phyloP scores from a whole-genome alignment of 495 filamentous ascomycete species.

The Oidiodendron maius region DNA sequence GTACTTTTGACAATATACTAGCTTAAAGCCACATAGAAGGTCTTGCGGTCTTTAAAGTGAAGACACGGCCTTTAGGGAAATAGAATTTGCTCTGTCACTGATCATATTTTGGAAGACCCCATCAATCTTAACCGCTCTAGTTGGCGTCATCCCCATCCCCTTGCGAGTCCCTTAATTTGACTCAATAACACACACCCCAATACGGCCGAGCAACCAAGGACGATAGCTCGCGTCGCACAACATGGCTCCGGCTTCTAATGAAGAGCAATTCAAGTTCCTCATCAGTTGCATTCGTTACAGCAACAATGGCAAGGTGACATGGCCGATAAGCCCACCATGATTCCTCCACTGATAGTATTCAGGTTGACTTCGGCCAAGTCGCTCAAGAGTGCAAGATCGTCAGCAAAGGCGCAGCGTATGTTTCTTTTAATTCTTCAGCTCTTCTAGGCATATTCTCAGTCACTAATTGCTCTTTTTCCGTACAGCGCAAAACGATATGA shows the following conservation, averaged over 20 bases:
- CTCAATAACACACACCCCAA: neutral
- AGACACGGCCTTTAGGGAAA: neutral
- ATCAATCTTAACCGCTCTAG: neutral
- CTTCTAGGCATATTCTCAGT: neutral
- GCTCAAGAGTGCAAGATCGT: constrained; percentile 58
- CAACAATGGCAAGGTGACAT: constrained; percentile 48
- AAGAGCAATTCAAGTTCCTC: constrained; percentile 57
- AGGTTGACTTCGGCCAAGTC: constrained; percentile 59
- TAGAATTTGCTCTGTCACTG: constrained; percentile 3
- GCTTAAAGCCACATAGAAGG: constrained; percentile 2
- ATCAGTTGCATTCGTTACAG: constrained; percentile 57
- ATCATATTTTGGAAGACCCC: neutral
- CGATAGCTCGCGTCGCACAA: neutral
- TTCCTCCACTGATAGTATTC: neutral
- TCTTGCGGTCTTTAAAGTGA: constrained; percentile 1
- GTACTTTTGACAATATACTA: neutral
- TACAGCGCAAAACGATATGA: constrained; percentile 59
- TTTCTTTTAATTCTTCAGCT: constrained; percentile 9
- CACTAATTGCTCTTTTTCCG: too few species aligned
- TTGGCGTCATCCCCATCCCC: neutral
- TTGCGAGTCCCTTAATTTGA: neutral
- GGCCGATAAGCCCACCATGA: neutral
- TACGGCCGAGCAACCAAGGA: neutral
- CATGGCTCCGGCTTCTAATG: constrained; percentile 42
- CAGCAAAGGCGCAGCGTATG: constrained; percentile 63